These are phyloP conservation scores for Leucocoprinus leucothites DNA, from an alignment of 768 basidiomycete species.

Conservation along the genomic window DNA sequence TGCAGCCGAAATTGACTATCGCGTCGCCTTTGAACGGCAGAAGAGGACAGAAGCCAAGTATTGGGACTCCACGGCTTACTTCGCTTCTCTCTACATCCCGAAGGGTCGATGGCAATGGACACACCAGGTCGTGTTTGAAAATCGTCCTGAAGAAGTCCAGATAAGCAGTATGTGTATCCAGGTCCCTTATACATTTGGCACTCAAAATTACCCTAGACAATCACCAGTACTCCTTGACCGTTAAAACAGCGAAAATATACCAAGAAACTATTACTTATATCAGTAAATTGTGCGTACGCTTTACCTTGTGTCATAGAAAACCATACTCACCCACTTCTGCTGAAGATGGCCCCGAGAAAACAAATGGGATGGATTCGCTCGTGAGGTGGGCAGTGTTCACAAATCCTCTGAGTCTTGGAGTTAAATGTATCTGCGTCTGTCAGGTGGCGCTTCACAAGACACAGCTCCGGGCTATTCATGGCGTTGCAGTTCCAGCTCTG, in stretches of 20 bases:
- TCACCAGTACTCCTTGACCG: neutral
- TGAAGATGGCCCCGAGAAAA: constrained; percentile 9
- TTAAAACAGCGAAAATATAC: constrained; percentile 2
- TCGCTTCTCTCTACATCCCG: neutral
- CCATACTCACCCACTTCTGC: neutral
- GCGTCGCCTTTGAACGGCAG: neutral
- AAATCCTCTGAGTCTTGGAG: neutral
- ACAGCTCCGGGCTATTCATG: constrained; percentile 50
- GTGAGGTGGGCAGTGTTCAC: constrained; percentile 4
- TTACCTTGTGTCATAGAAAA: neutral
- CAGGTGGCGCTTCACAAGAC: constrained; percentile 53
- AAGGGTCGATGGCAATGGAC: constrained; percentile 9
- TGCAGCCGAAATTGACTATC: constrained; percentile 1
- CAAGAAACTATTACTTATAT: constrained; percentile 7
- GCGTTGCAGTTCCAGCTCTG: constrained; percentile 47
- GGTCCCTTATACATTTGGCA: neutral
- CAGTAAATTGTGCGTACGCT: constrained; percentile 5
- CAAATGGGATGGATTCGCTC: constrained; percentile 9
- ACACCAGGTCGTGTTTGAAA: constrained; percentile 1
- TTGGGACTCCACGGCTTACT: neutral
- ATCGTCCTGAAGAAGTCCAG: neutral
- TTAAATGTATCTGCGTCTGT: constrained; percentile 32
- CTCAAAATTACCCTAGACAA: neutral
- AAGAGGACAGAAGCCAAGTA: neutral
- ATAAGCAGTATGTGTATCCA: neutral